Conservation (phyloP, 805 yeast species). For the Candida ovalis region DNA sequence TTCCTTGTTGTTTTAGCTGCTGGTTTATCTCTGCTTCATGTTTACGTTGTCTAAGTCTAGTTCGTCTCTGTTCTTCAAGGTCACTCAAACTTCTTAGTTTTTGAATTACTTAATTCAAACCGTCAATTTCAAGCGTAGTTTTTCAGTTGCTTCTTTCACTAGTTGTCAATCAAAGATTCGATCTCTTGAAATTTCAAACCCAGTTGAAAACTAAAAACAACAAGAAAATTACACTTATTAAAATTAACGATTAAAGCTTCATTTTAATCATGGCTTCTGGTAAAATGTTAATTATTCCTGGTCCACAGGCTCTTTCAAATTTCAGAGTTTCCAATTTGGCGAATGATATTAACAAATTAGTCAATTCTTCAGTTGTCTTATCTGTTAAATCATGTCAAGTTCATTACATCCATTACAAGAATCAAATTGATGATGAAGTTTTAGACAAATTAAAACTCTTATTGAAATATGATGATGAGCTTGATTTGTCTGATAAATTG, state of each 20-base stretch:
- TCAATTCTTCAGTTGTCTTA: slow-evolving; percentile 62
- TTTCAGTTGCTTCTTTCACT: slow-evolving; percentile 2
- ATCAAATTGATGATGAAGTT: slow-evolving; percentile 37
- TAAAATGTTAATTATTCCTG: slow-evolving; percentile 58
- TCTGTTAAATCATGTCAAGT: slow-evolving; percentile 71
- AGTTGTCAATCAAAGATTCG: slow-evolving; percentile 1
- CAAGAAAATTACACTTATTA: background rate
- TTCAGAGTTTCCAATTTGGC: slow-evolving; percentile 77
- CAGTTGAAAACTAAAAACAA: background rate
- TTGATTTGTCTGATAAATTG: slow-evolving; percentile 46
- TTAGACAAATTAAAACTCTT: slow-evolving; percentile 51
- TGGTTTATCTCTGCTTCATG: background rate
- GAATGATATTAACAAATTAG: slow-evolving; percentile 67
- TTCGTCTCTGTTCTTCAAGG: background rate
- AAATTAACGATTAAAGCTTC: background rate
- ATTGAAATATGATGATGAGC: slow-evolving; percentile 69
- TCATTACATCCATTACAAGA: slow-evolving; percentile 72
- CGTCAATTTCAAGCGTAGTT: background rate
- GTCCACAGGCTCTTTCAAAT: slow-evolving; percentile 85
- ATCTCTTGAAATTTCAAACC: background rate
- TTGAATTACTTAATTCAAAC: background rate
- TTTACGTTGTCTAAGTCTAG: background rate
- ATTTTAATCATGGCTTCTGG: slow-evolving; percentile 12
- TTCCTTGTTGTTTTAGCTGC: background rate
- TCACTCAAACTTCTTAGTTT: background rate